A percentile compares a stretch with the other conserved stretches of the same genome.
phyloP scores from a whole-genome alignment of 2,329 filamentous ascomycete species.

The Aotearoamyces nothofagi region DNA sequence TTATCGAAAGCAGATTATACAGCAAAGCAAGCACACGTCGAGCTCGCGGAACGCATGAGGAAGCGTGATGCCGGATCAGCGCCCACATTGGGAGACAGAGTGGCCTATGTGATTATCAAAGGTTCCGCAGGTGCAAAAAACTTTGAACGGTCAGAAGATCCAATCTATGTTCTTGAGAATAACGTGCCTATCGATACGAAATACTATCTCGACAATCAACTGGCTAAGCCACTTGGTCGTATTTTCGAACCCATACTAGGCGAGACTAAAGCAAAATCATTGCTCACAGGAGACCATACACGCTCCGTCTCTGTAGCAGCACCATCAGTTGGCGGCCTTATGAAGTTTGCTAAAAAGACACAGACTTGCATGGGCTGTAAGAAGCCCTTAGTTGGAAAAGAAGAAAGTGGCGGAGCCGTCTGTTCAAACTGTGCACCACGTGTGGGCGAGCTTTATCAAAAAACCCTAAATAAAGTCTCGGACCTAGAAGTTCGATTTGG shows the following conservation, averaged over 20 bases:
- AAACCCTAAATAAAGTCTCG: slow-evolving; percentile 73
- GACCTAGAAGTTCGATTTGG: slow-evolving; percentile 90
- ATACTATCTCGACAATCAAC: slow-evolving; percentile 97
- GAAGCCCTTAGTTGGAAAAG: slow-evolving; percentile 71
- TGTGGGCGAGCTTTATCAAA: slow-evolving; percentile 85
- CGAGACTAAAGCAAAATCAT: slow-evolving; percentile 73
- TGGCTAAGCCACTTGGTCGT: slow-evolving; percentile 81
- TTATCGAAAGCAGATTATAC: slow-evolving; percentile 81
- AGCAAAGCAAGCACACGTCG: slow-evolving; percentile 88
- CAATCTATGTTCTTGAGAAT: slow-evolving; percentile 92
- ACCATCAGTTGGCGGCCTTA: slow-evolving; percentile 79
- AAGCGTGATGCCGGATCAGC: slow-evolving; percentile 93
- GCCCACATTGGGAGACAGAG: slow-evolving; percentile 82
- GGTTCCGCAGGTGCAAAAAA: slow-evolving; percentile 81
- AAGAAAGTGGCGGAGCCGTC: slow-evolving; percentile 73
- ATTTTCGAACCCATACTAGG: slow-evolving; percentile 98
- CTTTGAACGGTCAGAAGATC: slow-evolving; percentile 94
- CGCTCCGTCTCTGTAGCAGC: slow-evolving; percentile 88
- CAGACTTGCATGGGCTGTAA: slow-evolving; percentile 99
- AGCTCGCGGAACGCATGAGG: slow-evolving; percentile 90
- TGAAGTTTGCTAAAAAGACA: slow-evolving; percentile 98
- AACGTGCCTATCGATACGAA: slow-evolving; percentile 96
- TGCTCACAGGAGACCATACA: slow-evolving; percentile 87
- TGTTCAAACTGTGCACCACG: slow-evolving; percentile 75
- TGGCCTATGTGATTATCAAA: slow-evolving; percentile 96